Evolutionary conservation across 495 filamentous ascomycete species (phyloP), one percentile per base, ranked within the genome.

Genomic region (Penicillium malachiteum): DNA sequence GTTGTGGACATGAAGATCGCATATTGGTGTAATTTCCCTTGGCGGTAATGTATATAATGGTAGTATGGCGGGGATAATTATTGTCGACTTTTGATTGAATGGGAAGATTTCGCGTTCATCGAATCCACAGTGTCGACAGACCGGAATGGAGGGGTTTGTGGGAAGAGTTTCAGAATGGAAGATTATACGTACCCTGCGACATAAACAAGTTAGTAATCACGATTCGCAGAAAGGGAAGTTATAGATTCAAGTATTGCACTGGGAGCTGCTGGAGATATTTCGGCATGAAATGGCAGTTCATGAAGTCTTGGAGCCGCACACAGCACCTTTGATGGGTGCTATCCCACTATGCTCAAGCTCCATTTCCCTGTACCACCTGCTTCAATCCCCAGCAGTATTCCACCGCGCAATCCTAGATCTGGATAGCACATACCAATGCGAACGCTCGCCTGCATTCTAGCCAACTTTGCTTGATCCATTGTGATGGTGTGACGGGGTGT

Each of bases 401-500:
- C 48, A 51, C 30, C 48, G 26, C 35, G 45, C 18, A 43, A 58
- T 43, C 55, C 42, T 57, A 8, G 1, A 26, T 12, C 13, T 14
- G 1, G 16, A 39, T 14, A 8, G 42, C 32, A 74, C 79, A 62
- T 74, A 82, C 79, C 79, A 71, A 78, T 82, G 66, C 78, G 78
- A 64, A 78, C 79, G 60, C 74, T 79, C 67, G 73, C 71, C 74
- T 81, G 79, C 75, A 82, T 76, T 60, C 69, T 76, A 66, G 78
- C 78, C 66, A 82, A 70, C 77, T 82, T 82, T 67, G 76, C 79
- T 56, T 79, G 75, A 78, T 82, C 79, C 79, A 82, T 82, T 52
- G 56, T 78, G 71, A 66, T 63, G 66, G 57, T 49, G 50, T 67
- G 65, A 56, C n/a, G 59, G 57, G 61, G 52, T 65, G 54, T 46